Evolutionary conservation across 345 rosid genomes (phyloP), one percentile per base, ranked within the genome.

Genomic region (Ceriops decandra): DNA sequence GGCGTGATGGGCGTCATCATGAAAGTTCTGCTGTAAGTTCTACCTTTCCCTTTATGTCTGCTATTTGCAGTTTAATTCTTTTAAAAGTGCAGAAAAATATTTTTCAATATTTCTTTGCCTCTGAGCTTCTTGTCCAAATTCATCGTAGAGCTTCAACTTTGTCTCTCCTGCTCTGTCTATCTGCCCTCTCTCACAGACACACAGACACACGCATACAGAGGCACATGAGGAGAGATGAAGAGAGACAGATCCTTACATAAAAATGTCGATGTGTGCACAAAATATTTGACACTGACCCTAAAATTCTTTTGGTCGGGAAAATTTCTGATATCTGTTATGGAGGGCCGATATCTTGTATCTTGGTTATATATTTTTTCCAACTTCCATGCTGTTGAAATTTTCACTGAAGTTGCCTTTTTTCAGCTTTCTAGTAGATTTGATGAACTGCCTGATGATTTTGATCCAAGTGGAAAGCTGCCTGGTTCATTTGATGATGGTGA

Each of bases 401-500:
- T 74, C 72, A 58, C 53, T 70, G 30, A 51, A 59, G 47, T 69
- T 77, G 26, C 68, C 73, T 60, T 70, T 72, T 77, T 68, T 42
- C 83, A 95, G 99, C 91, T 90, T 65, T 87, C 97, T 68, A 95
- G 88, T 84, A 86, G 98, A 67, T 88, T 90, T 78, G 99, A 95
- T 83, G 99, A 95, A 71, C 85, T 95, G 42, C 95, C 91, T 59
- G 99, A 92, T 81, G 99, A 92, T 61, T 92, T 95, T 76, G 99
- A 95, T 87, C 98, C 98, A 63, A 91, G 92, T 80, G 99, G 98
- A 77, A 95, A 77, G 85, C 75, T 87, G 65, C 89, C 88, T 63
- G 99, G 99, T 79, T 95, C 99, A 30, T 88, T 95, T 86, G 98
- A 95, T 67, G 99, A 95, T 75, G 97, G 96, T 76, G 99, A 95